Base-by-base conservation (phyloP, 352 stramenopile species). In the Pythium plurisporium region DNA sequence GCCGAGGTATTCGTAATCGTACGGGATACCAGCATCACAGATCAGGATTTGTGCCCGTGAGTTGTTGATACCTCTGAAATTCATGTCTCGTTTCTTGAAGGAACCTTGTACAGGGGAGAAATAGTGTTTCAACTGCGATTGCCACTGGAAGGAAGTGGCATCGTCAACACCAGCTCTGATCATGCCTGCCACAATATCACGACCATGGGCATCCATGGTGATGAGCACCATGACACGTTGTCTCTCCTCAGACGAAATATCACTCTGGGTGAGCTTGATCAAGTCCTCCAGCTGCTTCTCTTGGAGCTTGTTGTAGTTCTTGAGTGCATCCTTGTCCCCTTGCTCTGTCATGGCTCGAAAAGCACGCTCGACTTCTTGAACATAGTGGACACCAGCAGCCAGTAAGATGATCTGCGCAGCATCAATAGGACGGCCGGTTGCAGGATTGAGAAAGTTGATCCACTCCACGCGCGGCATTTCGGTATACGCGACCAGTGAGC, bases 1-100 rank as follows among this genome's bases (percentile, higher is more conserved):
- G 26, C 95, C 95, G 0, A 98, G 73, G 69, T 98, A 98, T 60
- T 98, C 95, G 73, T 98, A 98, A 64, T 98, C 92, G 64, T 98
- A 98, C 11, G 92, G 89, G 59, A 98, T 89, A 25, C 88, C 87
- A 22, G 95, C 95, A 59, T 97, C 91, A 53, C 83, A 94, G 52
- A 98, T 98, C 7, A 95, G 62, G 50, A 96, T 96, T 48, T 94
- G 75, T 20, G 86, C 87, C 19, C 86, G 72, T 14, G 74, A 73
- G 37, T 91, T 87, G 55, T 95, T 89, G 8, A 69, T 59, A 7
- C 83, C 86, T 25, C 89, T 73, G 47, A 98, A 94, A 15, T 86
- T 87, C 30, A 78, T 87, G 63, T 98, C 94, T 26, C 95, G 82
- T 37, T 96, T 96, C 34, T 94, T 67, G 56, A 98, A 96, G 27